phyloP scores from a whole-genome alignment of 2,329 filamentous ascomycete genomes.

The Aspergillus texensis region DNA sequence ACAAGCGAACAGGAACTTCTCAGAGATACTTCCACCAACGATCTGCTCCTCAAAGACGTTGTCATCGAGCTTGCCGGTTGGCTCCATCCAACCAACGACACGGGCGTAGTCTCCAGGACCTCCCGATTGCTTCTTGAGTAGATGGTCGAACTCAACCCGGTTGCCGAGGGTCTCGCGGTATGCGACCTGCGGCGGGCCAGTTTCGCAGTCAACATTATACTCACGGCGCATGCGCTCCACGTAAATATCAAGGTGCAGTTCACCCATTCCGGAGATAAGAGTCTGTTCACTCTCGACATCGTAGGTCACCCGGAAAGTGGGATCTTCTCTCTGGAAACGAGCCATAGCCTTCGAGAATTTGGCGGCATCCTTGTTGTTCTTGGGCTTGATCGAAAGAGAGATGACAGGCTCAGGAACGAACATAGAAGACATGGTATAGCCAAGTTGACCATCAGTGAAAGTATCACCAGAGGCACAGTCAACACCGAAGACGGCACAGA shows the following conservation, averaged over 20 bases:
- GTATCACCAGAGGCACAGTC: conserved; percentile 98
- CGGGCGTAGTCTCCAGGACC: conserved; percentile 94
- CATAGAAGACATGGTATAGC: conserved; percentile 98
- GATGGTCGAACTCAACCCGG: conserved; percentile 83
- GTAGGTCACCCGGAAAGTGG: conserved; percentile 93
- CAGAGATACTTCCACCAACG: conserved; percentile 84
- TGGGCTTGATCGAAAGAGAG: conserved; percentile 95
- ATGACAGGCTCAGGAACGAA: conserved; percentile 96
- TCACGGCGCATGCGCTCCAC: conserved; percentile 95
- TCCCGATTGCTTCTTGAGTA: conserved; percentile 92
- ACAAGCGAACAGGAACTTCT: conserved; percentile 94
- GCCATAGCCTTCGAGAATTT: conserved; percentile 99
- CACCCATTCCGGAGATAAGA: conserved; percentile 98
- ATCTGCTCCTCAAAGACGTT: conserved; percentile 89
- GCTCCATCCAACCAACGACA: conserved; percentile 89
- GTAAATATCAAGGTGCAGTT: conserved; percentile 95
- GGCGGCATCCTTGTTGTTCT: conserved; percentile 84
- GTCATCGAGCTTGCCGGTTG: conserved; percentile 69
- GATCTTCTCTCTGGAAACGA: conserved; percentile 96
- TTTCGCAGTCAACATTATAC: conserved; percentile 93
- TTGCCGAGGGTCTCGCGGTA: conserved; percentile 92
- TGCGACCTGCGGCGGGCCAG: conserved; percentile 94
- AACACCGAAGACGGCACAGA: conserved; percentile 96
- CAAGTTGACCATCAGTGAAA: conserved; percentile 90
- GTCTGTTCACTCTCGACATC: conserved; percentile 93